These are phyloP conservation scores for Platanthera zijinensis DNA, from an alignment of 106 monocot species.

Conservation along the genomic window DNA sequence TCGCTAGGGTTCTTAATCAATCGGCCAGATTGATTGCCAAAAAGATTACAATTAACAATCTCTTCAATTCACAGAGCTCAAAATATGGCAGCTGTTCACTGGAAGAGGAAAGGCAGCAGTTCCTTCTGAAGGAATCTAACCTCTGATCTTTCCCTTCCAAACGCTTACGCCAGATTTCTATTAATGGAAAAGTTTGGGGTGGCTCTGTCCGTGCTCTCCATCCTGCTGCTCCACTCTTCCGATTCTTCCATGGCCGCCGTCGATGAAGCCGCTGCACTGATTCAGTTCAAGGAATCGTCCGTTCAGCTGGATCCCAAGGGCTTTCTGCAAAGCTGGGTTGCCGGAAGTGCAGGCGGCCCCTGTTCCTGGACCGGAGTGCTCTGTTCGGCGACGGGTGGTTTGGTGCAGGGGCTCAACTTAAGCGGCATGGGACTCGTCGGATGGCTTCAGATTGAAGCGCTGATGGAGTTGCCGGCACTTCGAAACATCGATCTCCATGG, in stretches of 20 bases:
- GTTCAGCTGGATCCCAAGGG: constrained; percentile 22
- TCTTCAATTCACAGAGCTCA: neutral
- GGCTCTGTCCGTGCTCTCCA: constrained; percentile 9
- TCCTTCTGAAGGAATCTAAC: neutral
- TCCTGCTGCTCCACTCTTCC: constrained; percentile 7
- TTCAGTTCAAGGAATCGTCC: constrained; percentile 40
- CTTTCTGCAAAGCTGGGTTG: constrained; percentile 25
- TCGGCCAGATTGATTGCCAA: neutral
- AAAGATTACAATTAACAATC: neutral
- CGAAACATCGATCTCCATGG: constrained; percentile 25
- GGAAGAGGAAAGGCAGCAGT: neutral
- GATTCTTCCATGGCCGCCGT: constrained; percentile 4
- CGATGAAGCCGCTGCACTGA: constrained; percentile 24
- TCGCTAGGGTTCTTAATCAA: neutral
- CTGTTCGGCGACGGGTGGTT: constrained; percentile 27
- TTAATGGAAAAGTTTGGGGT: constrained; percentile 17
- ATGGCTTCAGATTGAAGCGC: constrained; percentile 14
- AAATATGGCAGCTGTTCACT: neutral
- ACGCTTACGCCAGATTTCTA: neutral
- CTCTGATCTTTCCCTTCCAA: neutral
- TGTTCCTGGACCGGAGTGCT: constrained; percentile 37
- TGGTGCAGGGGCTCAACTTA: constrained; percentile 23
- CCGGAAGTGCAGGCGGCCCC: neutral
- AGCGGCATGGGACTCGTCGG: constrained; percentile 30
- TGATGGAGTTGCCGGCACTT: constrained; percentile 27